Conservation (phyloP, 768 basidiomycete species). For the Auricularia sp. region DNA sequence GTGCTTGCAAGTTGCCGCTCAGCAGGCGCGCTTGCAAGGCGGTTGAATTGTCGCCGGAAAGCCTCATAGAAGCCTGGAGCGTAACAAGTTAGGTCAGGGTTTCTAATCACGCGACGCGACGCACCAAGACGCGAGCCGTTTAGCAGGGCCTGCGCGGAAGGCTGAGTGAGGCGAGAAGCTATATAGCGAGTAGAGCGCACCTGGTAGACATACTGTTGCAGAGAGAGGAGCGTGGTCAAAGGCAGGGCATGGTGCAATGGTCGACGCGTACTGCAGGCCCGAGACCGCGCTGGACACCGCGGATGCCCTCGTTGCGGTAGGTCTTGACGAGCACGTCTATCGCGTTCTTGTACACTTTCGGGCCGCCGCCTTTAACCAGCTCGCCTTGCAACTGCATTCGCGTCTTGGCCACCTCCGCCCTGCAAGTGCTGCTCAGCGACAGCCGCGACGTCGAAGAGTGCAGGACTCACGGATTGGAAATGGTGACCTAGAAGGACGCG, state of each 20-base stretch:
- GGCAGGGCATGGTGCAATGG: not conserved
- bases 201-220: slow-evolving; percentile 76
- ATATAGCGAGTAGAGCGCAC: slow-evolving; percentile 30
- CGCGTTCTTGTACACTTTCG: slow-evolving; percentile 82
- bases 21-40: slow-evolving; percentile 48
- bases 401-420: slow-evolving; percentile 69
- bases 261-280: slow-evolving; percentile 65
- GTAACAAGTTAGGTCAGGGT: not conserved
- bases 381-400: slow-evolving; percentile 95
- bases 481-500: slow-evolving; percentile 45
- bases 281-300: slow-evolving; percentile 89
- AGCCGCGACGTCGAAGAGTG: not conserved
- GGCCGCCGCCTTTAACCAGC: slow-evolving; percentile 59
- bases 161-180: not conserved
- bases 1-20: slow-evolving; percentile 63
- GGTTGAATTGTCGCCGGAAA: slow-evolving; percentile 63
- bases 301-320: slow-evolving; percentile 78
- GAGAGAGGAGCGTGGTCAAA: not conserved
- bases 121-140: slow-evolving; percentile 85
- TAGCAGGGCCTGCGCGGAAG: slow-evolving; percentile 56
- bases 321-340: slow-evolving; percentile 82
- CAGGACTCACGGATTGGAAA: slow-evolving; percentile 62
- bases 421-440: not conserved
- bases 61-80: slow-evolving; percentile 91
- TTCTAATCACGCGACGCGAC: slow-evolving; percentile 5